Conservation (phyloP, 768 basidiomycete genomes). For the Termitomyces sp. region DNA sequence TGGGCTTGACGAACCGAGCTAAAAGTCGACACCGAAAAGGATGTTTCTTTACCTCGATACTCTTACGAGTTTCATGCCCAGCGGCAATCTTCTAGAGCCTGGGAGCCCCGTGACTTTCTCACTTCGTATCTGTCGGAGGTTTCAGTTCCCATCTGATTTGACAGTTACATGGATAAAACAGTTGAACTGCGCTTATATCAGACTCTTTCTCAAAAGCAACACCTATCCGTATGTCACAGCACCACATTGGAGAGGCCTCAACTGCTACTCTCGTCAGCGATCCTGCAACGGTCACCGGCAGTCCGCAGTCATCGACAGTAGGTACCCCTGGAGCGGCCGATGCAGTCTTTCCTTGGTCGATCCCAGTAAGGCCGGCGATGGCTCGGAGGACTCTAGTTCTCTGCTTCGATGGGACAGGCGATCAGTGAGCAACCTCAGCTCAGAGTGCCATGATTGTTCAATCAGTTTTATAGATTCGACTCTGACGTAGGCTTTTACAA, state of each 20-base stretch:
- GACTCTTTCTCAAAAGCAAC: background rate
- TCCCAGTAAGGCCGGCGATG: conserved; percentile 1
- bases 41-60: too few relatives aligned
- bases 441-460: background rate
- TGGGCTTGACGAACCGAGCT: too few relatives aligned
- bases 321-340: too few relatives aligned
- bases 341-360: conserved; percentile 1
- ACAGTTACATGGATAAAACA: conserved; percentile 27
- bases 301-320: conserved; percentile 1
- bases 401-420: conserved; percentile 35
- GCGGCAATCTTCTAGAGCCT: too few relatives aligned
- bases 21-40: too few relatives aligned
- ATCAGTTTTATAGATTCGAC: conserved; percentile 15
- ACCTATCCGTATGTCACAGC: background rate
- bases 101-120: too few relatives aligned
- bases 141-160: too few relatives aligned
- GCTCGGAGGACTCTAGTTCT: conserved; percentile 39
- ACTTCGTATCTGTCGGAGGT: too few relatives aligned
- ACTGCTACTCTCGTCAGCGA: background rate
- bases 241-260: conserved; percentile 1
- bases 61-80: too few relatives aligned
- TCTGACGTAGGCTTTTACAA: conserved; percentile 14
- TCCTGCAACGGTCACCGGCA: conserved; percentile 1
- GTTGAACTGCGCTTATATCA: conserved; percentile 34
- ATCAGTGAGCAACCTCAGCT: conserved; percentile 23